phyloP scores from a whole-genome alignment of 1,284 basidiomycete genomes.

The Ceratobasidium sp. region DNA sequence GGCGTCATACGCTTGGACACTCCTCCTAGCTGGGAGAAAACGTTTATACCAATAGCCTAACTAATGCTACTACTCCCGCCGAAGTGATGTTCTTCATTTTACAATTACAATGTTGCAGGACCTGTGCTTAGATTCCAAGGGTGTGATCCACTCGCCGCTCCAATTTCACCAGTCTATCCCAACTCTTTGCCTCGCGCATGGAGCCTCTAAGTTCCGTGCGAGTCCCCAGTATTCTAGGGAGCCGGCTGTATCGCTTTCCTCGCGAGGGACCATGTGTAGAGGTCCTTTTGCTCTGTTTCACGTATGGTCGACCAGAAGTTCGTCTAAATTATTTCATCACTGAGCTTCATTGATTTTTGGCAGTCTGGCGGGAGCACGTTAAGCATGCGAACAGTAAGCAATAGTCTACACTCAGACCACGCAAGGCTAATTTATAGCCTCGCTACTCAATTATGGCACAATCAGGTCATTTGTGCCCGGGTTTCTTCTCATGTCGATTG shows the following conservation, averaged over 20 bases:
- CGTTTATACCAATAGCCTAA: too few relatives aligned
- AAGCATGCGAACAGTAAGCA: conserved; percentile 29
- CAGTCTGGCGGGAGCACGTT: conserved; percentile 19
- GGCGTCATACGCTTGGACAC: too few relatives aligned
- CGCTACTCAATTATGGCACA: conserved; percentile 40
- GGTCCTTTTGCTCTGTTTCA: conserved; percentile 33
- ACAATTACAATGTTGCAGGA: too few relatives aligned
- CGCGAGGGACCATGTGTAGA: conserved; percentile 31
- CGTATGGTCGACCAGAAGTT: conserved; percentile 14
- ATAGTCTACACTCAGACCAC: neutral
- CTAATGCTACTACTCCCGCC: too few relatives aligned
- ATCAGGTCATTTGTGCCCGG: conserved; percentile 26
- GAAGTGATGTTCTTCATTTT: too few relatives aligned
- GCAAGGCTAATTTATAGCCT: conserved; percentile 31
- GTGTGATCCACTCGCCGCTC: too few relatives aligned
- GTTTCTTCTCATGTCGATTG: too few relatives aligned
- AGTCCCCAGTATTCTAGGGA: conserved; percentile 26
- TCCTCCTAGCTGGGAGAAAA: too few relatives aligned
- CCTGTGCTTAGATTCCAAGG: too few relatives aligned
- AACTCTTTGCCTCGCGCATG: too few relatives aligned
- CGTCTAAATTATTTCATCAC: conserved; percentile 25
- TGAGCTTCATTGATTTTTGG: conserved; percentile 8
- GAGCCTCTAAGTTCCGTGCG: too few relatives aligned
- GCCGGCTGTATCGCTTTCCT: conserved; percentile 21
- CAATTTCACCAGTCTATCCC: too few relatives aligned